Percentiles rank a stretch among this genome's conserved stretches.
These are phyloP conservation scores for Suillus cothurnatus DNA, from an alignment of 768 basidiomycete species.

Conservation along the genomic window DNA sequence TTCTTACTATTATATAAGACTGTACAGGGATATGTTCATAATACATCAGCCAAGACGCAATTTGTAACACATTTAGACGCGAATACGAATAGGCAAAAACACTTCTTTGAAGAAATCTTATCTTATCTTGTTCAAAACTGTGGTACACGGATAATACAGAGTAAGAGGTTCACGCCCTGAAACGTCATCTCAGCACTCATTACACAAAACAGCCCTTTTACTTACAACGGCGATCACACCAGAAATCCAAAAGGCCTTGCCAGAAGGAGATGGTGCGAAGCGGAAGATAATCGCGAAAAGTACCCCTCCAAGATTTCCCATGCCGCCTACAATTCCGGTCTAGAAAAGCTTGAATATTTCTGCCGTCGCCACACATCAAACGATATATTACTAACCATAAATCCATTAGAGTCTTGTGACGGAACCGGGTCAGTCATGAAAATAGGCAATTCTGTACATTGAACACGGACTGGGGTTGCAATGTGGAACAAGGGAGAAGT, in stretches of 20 bases:
- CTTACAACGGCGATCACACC: conserved; percentile 43
- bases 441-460: conserved; percentile 9
- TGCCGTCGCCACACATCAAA: not conserved
- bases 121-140: not conserved
- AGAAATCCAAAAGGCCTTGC: conserved; percentile 50
- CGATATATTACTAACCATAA: conserved; percentile 30
- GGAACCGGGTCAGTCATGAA: not conserved
- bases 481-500: conserved; percentile 53
- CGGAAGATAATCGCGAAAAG: conserved; percentile 51
- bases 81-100: not conserved
- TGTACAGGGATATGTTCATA: not conserved
- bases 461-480: conserved; percentile 43
- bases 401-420: conserved; percentile 30
- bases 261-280: conserved; percentile 40
- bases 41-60: not conserved
- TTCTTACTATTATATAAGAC: not conserved
- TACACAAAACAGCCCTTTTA: not conserved
- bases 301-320: conserved; percentile 48
- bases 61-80: not conserved
- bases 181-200: not conserved
- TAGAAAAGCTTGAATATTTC: conserved; percentile 9
- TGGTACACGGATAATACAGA: conserved; percentile 23
- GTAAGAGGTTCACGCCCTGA: conserved; percentile 23
- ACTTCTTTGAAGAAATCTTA: not conserved
- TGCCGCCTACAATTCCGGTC: conserved; percentile 42